Conservation (phyloP, 164 flowering plant genomes). For the Litsea cubeba region DNA sequence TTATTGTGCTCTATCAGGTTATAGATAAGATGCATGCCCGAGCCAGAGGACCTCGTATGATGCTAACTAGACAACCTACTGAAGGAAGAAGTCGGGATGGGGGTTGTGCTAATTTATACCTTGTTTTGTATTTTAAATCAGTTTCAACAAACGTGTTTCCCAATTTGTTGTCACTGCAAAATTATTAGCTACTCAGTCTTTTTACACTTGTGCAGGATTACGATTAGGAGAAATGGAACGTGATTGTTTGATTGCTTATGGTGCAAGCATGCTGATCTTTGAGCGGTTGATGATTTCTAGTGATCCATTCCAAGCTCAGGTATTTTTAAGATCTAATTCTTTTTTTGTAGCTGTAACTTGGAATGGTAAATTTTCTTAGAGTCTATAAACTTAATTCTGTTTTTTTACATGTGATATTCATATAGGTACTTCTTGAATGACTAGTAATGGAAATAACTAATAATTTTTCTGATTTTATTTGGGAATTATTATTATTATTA, state of each 20-base stretch:
- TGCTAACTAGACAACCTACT: slow-evolving; percentile 93
- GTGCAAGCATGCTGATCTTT: slow-evolving; percentile 78
- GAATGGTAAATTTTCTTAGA: neutral
- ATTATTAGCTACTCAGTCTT: neutral
- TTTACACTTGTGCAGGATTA: slow-evolving; percentile 41
- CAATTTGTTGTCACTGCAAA: neutral
- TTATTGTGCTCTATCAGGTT: slow-evolving; percentile 41
- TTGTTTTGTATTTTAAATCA: slow-evolving; percentile 13
- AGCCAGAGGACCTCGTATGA: slow-evolving; percentile 73
- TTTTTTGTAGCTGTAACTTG: neutral
- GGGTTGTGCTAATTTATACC: slow-evolving; percentile 30
- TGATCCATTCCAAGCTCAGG: slow-evolving; percentile 94
- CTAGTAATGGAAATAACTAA: too few relatives aligned
- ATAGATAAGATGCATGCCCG: slow-evolving; percentile 97
- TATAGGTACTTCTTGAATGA: too few relatives aligned
- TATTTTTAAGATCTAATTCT: slow-evolving; percentile 16
- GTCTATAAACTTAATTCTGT: too few relatives aligned
- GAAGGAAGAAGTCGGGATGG: slow-evolving; percentile 91
- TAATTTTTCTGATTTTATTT: too few relatives aligned
- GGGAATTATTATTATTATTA: too few relatives aligned
- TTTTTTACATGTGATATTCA: too few relatives aligned
- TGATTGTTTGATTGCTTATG: slow-evolving; percentile 95
- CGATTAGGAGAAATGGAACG: slow-evolving; percentile 99
- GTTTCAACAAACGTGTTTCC: neutral
- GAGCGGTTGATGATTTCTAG: slow-evolving; percentile 93